Percentiles rank a stretch among this genome's conserved stretches.
These are phyloP conservation scores for Spathaspora gorwiae DNA, from an alignment of 805 yeast species.

Conservation along the genomic window DNA sequence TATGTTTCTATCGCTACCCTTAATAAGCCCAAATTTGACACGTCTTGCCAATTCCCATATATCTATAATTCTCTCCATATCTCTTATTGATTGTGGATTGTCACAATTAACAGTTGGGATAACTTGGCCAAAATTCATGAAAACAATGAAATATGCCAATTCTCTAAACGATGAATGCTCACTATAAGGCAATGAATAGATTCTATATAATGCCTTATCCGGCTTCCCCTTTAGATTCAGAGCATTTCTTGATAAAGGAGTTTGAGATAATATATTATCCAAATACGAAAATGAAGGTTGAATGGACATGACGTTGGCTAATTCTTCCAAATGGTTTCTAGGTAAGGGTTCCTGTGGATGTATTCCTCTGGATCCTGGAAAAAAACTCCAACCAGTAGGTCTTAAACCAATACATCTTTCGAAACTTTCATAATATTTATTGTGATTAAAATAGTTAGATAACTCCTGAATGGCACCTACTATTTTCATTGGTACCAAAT, in stretches of 20 bases:
- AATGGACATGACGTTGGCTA: slow-evolving; percentile 12
- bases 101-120: slow-evolving; percentile 74
- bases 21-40: slow-evolving; percentile 7
- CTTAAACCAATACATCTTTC: slow-evolving; percentile 65
- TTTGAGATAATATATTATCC: slow-evolving; percentile 30
- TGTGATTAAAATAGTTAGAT: slow-evolving; percentile 45
- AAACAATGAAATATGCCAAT: slow-evolving; percentile 57
- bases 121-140: slow-evolving; percentile 46
- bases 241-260: slow-evolving; percentile 12
- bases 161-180: slow-evolving; percentile 93
- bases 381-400: slow-evolving; percentile 91
- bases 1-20: slow-evolving; percentile 1
- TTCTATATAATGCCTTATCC: slow-evolving; percentile 30
- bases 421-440: slow-evolving; percentile 41
- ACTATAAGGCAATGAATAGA: slow-evolving; percentile 76
- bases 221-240: slow-evolving; percentile 13
- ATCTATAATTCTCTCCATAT: slow-evolving; percentile 30
- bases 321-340: slow-evolving; percentile 8
- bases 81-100: slow-evolving; percentile 16
- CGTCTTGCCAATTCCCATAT: slow-evolving; percentile 24
- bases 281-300: slow-evolving; percentile 18
- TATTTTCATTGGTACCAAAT: slow-evolving; percentile 67
- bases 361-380: background rate
- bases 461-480: slow-evolving; percentile 43
- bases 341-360: slow-evolving; percentile 2